Evolutionary conservation across 78 protist genomes (phyloP), one percentile per base, ranked within the genome.

Genomic region (Tieghemostelium lacteum): DNA sequence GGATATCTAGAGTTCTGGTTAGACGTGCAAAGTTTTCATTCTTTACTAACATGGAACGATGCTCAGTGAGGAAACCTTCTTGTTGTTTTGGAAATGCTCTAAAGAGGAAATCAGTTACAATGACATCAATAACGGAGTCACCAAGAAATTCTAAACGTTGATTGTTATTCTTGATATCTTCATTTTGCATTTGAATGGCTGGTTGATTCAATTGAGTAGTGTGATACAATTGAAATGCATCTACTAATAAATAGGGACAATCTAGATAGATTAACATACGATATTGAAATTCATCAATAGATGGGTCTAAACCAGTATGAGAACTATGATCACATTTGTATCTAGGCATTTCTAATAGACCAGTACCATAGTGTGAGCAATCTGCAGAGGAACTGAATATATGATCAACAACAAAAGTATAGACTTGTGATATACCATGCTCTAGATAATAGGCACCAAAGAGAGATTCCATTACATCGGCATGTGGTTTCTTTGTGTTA

Each of bases 71-170:
- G 22, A 39, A 33, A 10, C 93, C 93, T 54, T 86, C 93, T n/a
- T 73, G 65, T 31, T 66, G 66, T 2, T 31, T 29, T 24, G 93
- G 93, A 33, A 75, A 88, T 22, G 28, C 19, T 0, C 10, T 0
- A 26, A 22, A 88, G 31, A 88, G 71, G 45, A 36, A 88, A 29
- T 75, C 87, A 0, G 87, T 31, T 1, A 66, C 77, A n/a, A 66
- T 29, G 34, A 64, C 28, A 66, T 88, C 93, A 1, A 88, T 34
- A n/a, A 71, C 69, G 0, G 86, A 63, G 33, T 87, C 93, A 26
- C 93, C 93, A 1, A 88, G 40, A 55, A 54, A 88, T 63, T 88
- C 93, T 54, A 88, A 65, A 42, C 93, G 19, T 36, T 88, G 93
- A 39, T 88, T 73, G 16, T 26, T 22, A 33, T 55, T 37, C 10